These are phyloP conservation scores for Salvia splendens DNA, from an alignment of 257 asterid species.

Conservation along the genomic window DNA sequence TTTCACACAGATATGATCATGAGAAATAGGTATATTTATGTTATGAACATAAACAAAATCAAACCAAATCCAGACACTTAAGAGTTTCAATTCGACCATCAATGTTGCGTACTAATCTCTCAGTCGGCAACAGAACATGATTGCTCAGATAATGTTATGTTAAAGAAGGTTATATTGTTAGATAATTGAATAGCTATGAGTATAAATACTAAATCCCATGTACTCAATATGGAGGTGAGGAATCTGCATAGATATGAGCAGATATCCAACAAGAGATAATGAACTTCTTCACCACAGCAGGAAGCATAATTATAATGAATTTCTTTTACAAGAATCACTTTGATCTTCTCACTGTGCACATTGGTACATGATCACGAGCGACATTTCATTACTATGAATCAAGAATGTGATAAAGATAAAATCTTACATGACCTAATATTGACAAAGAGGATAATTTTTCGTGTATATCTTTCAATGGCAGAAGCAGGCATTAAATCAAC, in stretches of 20 bases:
- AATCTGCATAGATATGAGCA: not conserved
- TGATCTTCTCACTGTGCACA: conserved; percentile 6
- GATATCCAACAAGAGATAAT: not conserved
- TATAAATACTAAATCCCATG: not conserved
- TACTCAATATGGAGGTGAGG: not conserved
- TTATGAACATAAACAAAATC: not conserved
- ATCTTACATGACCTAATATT: too few species aligned
- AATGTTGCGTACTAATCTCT: too few species aligned
- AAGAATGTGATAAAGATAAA: not conserved
- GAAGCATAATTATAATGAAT: not conserved
- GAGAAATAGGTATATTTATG: not conserved
- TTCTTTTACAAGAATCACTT: not conserved
- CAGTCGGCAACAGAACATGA: too few species aligned
- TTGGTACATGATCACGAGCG: not conserved
- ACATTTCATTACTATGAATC: not conserved
- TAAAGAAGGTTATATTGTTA: too few species aligned
- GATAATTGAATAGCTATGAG: too few species aligned
- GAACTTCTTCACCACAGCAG: not conserved
- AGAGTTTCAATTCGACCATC: conserved; percentile 7
- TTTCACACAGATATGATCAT: not conserved
- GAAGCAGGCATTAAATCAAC: not conserved
- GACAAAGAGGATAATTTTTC: not conserved
- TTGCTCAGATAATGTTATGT: too few species aligned
- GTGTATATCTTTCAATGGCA: not conserved
- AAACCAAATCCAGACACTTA: not conserved